Evolutionary conservation across 495 filamentous ascomycete species (phyloP).

Genomic region (Aspergillus conjunctus): DNA sequence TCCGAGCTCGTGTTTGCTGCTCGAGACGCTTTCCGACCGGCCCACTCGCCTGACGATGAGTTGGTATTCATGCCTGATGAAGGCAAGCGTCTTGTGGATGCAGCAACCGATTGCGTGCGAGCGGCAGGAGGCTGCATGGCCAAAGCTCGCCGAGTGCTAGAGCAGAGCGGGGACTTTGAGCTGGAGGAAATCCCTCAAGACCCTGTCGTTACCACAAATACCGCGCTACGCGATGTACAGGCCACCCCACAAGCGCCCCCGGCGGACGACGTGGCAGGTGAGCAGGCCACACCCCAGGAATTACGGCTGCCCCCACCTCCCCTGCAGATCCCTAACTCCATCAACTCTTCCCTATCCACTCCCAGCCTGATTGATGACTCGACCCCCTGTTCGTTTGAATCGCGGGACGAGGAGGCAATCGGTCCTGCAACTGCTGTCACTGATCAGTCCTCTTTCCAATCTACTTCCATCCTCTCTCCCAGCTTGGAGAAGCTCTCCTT

Average conservation of each 20-base stretch:
- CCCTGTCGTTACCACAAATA: conserved; percentile 17
- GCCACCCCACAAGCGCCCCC: conserved; percentile 28
- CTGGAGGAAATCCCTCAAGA: conserved; percentile 64
- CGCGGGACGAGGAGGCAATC: conserved; percentile 24
- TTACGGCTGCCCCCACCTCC: conserved; percentile 46
- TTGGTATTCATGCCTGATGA: conserved; percentile 78
- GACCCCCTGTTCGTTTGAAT: conserved; percentile 48
- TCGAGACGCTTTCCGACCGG: conserved; percentile 69
- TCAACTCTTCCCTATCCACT: conserved; percentile 37
- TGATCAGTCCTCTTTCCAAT: conserved; percentile 29
- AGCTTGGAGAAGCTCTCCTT: conserved; percentile 39
- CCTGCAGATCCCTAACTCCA: conserved; percentile 41
- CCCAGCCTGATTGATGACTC: conserved; percentile 45
- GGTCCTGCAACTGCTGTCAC: conserved; percentile 24
- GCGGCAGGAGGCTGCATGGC: conserved; percentile 88
- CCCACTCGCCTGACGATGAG: conserved; percentile 65
- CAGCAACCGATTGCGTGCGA: conserved; percentile 87
- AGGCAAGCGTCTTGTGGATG: conserved; percentile 72
- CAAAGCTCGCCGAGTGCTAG: conserved; percentile 81
- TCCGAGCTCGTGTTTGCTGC: conserved; percentile 77
- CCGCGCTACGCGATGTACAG: conserved; percentile 24
- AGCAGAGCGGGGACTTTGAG: conserved; percentile 92
- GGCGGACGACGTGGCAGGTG: conserved; percentile 13
- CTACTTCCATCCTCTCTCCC: conserved; percentile 42
- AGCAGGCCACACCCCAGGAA: conserved; percentile 30